Conservation (phyloP, 257 asterid species). For the Primulina eburnea region DNA sequence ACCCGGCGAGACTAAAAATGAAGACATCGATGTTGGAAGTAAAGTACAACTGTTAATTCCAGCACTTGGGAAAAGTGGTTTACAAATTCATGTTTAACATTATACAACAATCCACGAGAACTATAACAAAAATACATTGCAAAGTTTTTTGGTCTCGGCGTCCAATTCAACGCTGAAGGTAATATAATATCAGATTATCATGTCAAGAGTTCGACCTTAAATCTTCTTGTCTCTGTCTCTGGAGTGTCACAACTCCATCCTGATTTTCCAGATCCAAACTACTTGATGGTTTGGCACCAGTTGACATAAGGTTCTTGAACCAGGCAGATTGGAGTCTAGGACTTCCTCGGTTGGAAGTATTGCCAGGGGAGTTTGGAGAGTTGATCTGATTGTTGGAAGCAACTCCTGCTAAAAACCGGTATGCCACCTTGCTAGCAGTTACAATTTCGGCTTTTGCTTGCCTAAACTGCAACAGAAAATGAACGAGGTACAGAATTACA, state of each 20-base stretch:
- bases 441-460: background rate
- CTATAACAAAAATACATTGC: background rate
- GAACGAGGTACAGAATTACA: background rate
- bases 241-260: background rate
- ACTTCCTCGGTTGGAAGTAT: background rate
- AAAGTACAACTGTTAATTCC: background rate
- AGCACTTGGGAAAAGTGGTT: background rate
- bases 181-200: too few relatives aligned
- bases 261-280: background rate
- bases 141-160: background rate
- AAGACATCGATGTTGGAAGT: background rate
- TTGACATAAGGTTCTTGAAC: background rate
- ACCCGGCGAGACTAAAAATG: background rate
- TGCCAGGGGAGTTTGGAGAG: background rate
- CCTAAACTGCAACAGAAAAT: background rate
- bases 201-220: background rate
- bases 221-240: background rate
- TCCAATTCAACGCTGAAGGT: background rate
- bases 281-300: background rate
- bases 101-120: background rate
- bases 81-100: background rate
- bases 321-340: background rate
- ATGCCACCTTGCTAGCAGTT: constrained; percentile 5
- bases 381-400: background rate
- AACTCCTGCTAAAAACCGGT: background rate